Percentiles rank a stretch among this genome's conserved stretches.
phyloP scores from a whole-genome alignment of 2,329 filamentous ascomycete species.

The Fusarium mangiferae region DNA sequence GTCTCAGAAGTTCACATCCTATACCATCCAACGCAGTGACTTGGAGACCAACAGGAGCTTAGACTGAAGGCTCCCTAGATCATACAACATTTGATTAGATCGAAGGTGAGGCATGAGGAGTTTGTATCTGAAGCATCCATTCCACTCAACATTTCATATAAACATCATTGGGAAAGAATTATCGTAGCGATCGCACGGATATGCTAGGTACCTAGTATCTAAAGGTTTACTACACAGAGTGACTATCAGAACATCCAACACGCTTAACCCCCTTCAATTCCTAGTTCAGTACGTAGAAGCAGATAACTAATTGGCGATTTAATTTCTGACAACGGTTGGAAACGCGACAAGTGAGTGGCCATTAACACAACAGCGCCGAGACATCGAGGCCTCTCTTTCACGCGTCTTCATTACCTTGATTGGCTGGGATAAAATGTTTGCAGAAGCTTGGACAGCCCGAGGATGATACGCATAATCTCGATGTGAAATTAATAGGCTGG shows the following conservation, averaged over 20 bases:
- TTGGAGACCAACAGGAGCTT: not conserved
- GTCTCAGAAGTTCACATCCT: not conserved
- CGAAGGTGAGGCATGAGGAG: too few species aligned
- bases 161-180: not conserved
- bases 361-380: not conserved
- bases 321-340: not conserved
- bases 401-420: not conserved
- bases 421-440: not conserved
- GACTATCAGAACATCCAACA: too few species aligned
- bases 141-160: not conserved
- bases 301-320: not conserved
- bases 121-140: not conserved
- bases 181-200: too few species aligned
- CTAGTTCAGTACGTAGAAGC: not conserved
- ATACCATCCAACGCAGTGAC: not conserved
- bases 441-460: not conserved
- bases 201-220: not conserved
- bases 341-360: not conserved
- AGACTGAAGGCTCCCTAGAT: not conserved
- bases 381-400: not conserved
- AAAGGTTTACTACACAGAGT: too few species aligned
- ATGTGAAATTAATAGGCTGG: not conserved
- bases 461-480: not conserved
- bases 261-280: not conserved
- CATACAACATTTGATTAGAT: not conserved